Conservation (phyloP, 306 rosid species). For the Vachellia pachyceras region DNA sequence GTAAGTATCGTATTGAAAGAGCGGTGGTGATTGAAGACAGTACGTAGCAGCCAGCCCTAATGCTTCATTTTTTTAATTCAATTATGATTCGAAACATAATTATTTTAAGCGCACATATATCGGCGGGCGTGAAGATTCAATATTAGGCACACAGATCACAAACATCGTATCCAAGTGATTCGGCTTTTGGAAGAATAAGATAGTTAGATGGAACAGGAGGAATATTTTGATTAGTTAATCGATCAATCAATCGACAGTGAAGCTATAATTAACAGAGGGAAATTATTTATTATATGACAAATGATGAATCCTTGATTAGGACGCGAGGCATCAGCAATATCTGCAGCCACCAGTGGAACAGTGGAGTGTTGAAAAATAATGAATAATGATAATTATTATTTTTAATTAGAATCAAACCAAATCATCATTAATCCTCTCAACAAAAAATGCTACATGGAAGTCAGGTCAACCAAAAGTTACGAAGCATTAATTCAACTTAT, state of each 20-base stretch:
- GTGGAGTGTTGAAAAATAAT: slow-evolving; percentile 18
- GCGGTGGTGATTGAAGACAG: background rate
- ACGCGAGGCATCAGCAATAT: slow-evolving; percentile 20
- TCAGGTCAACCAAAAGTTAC: slow-evolving; percentile 49
- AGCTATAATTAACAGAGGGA: background rate
- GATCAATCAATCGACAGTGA: background rate
- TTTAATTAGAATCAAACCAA: background rate
- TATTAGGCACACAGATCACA: slow-evolving; percentile 31
- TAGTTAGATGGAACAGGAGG: background rate
- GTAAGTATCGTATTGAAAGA: slow-evolving; percentile 9
- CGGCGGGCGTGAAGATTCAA: background rate
- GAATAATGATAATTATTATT: background rate
- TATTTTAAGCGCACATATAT: background rate
- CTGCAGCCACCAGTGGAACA: slow-evolving; percentile 49
- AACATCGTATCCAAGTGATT: slow-evolving; percentile 38
- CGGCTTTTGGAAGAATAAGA: slow-evolving; percentile 5
- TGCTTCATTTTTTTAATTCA: background rate
- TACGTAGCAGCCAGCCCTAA: background rate
- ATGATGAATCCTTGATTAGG: background rate
- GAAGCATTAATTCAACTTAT: background rate
- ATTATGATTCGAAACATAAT: background rate
- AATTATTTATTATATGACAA: background rate
- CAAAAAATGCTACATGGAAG: slow-evolving; percentile 39
- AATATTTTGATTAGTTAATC: background rate
- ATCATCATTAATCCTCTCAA: slow-evolving; percentile 4